These are phyloP conservation scores for Clathrus columnatus DNA, from an alignment of 768 basidiomycete genomes.

Conservation along the genomic window DNA sequence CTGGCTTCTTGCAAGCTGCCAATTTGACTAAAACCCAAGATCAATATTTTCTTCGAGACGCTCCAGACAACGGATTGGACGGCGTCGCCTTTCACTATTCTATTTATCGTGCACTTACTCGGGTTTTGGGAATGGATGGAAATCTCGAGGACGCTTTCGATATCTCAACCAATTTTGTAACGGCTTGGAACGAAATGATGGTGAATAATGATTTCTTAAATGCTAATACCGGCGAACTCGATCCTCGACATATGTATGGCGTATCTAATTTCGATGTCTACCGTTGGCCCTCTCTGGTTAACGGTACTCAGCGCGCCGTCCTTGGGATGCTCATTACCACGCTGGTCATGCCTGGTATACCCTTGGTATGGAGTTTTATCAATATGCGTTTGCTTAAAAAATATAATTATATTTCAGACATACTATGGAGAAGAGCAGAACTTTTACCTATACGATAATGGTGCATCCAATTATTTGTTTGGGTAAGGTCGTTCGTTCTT, in stretches of 20 bases:
- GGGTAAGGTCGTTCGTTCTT: constrained; percentile 39
- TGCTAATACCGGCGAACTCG: constrained; percentile 48
- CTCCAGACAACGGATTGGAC: constrained; percentile 56
- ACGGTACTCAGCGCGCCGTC: constrained; percentile 70
- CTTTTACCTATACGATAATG: constrained; percentile 80
- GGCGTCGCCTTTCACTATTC: constrained; percentile 90
- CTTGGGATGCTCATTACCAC: constrained; percentile 72
- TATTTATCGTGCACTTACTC: constrained; percentile 74
- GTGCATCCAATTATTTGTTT: constrained; percentile 88
- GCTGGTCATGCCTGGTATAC: constrained; percentile 80
- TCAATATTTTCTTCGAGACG: constrained; percentile 74
- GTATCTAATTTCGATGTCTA: constrained; percentile 94
- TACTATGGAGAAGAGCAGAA: constrained; percentile 93
- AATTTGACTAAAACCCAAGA: constrained; percentile 52
- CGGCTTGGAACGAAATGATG: constrained; percentile 89
- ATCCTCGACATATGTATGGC: constrained; percentile 86
- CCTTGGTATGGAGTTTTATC: constrained; percentile 42
- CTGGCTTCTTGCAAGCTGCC: constrained; percentile 59
- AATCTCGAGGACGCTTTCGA: constrained; percentile 89
- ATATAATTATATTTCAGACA: constrained; percentile 31
- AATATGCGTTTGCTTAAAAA: neutral
- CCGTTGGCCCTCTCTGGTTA: constrained; percentile 84
- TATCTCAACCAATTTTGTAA: constrained; percentile 71
- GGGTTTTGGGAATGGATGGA: constrained; percentile 94
- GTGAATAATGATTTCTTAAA: constrained; percentile 84